Conservation (phyloP, 345 rosid species). For the Mallotus nudiflorus region DNA sequence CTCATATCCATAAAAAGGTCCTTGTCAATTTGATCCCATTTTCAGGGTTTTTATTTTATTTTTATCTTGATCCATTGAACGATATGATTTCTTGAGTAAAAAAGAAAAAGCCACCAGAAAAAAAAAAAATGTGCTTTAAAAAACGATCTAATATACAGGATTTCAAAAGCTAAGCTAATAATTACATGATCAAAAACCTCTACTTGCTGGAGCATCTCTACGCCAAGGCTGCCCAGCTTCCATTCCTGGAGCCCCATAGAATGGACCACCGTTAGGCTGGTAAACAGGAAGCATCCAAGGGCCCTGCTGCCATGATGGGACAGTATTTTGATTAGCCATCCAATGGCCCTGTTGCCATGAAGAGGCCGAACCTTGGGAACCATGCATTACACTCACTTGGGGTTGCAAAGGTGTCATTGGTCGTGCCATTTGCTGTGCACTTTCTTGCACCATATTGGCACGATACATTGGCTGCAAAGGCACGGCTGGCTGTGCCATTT, state of each 20-base stretch:
- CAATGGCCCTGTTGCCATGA: conserved; percentile 37
- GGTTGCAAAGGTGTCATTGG: conserved; percentile 16
- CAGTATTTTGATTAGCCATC: conserved; percentile 21
- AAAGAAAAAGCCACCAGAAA: too few species aligned
- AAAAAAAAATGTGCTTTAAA: too few species aligned
- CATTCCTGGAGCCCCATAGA: conserved; percentile 12
- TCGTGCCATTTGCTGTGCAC: neutral
- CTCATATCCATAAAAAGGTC: too few species aligned
- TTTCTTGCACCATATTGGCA: conserved; percentile 26
- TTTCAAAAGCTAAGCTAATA: neutral
- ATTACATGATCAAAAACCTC: conserved; percentile 48
- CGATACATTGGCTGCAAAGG: conserved; percentile 19
- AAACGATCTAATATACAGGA: too few species aligned
- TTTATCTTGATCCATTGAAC: too few species aligned
- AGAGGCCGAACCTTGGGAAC: conserved; percentile 18
- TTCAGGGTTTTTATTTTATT: too few species aligned
- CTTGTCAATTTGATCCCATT: too few species aligned
- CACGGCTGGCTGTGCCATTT: conserved; percentile 6
- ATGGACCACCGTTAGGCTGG: conserved; percentile 29
- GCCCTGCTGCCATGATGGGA: conserved; percentile 34
- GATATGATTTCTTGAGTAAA: too few species aligned
- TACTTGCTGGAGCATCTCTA: conserved; percentile 46
- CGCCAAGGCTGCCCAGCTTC: conserved; percentile 46
- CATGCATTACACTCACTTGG: conserved; percentile 9
- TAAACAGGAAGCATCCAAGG: conserved; percentile 27